These are phyloP conservation scores for Nothomitra cinnamomea DNA, from an alignment of 2,329 filamentous ascomycete species.

Conservation along the genomic window DNA sequence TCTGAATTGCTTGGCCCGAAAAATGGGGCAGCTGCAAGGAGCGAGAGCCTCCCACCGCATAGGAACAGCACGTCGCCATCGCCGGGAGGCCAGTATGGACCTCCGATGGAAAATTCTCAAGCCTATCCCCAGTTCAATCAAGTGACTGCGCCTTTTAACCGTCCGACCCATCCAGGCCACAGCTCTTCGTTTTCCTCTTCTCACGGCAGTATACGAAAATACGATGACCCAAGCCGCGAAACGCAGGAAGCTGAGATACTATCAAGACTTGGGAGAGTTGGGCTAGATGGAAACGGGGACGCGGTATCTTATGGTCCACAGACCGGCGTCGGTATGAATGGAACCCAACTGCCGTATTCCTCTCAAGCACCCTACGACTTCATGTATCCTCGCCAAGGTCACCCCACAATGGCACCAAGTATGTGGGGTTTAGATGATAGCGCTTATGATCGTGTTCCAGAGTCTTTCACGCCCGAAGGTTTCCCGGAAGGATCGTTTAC, in stretches of 20 bases:
- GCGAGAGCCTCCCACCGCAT: conserved; percentile 12
- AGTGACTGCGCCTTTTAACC: conserved; percentile 11
- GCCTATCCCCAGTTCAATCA: conserved; percentile 7
- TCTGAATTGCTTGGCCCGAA: conserved; percentile 12
- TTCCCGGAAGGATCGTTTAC: conserved; percentile 17
- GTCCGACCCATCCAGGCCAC: conserved; percentile 22
- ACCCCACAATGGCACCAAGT: background rate
- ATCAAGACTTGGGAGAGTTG: conserved; percentile 5
- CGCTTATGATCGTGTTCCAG: conserved; percentile 13
- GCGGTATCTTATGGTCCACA: background rate
- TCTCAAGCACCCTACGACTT: conserved; percentile 1
- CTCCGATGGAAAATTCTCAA: conserved; percentile 4
- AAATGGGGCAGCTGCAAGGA: conserved; percentile 14
- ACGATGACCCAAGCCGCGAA: conserved; percentile 11
- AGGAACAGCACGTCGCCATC: conserved; percentile 7
- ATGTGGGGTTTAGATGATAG: conserved; percentile 9
- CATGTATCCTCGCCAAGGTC: background rate
- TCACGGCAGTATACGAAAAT: conserved; percentile 6
- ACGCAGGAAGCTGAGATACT: conserved; percentile 11
- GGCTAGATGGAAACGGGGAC: conserved; percentile 2
- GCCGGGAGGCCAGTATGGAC: conserved; percentile 5
- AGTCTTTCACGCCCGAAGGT: conserved; percentile 21
- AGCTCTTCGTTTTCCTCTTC: conserved; percentile 13
- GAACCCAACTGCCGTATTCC: background rate
- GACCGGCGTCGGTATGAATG: too few relatives aligned